Base-by-base conservation (phyloP, 345 rosid species). In the Microthlaspi erraticum region DNA sequence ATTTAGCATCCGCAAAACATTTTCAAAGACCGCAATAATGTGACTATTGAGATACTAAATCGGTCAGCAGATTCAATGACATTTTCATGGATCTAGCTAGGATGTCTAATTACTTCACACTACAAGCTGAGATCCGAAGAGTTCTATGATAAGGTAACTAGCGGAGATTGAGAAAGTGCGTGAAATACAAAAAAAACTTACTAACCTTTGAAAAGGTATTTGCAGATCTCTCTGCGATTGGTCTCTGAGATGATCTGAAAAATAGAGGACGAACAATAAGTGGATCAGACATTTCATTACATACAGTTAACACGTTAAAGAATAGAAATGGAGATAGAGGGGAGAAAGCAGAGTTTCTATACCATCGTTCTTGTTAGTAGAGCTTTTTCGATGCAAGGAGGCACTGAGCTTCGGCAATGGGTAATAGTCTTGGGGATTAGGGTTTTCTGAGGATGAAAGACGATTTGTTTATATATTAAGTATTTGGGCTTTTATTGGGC, bases 201-300 rank as follows among this genome's bases (percentile, higher is more conserved):
- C 66, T 9, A 57, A 84, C 86, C 88, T 82, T 82, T 84, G 66
- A 84, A 84, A 19, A 84, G 84, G 83, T 80, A 84, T 11, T 84
- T 82, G 80, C 80, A 80, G 78, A 84, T 84, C 68, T 82, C 86
- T 66, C 37, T 77, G 69, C 81, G 77, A 14, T 77, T 77, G 74
- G 31, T 77, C 74, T 77, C 81, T 45, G 77, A 18, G 34, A 77
- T 72, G 55, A 77, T 77, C 81, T 77, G 69, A 13, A 4, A 56
- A 46, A 2, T 1, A 56, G 0, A 56, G 0, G 43, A 59, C 1
- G 34, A 55, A 50, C 6, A 31, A 72, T 50, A 65, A 17, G 14
- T 6, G 14, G 26, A 37, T 1, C 46, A 19, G 6, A 10, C 29
- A 2, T 16, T 56, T 0, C 29, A 34, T 10, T 56, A 56, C 29